Base-by-base conservation (phyloP, 2,329 filamentous ascomycete genomes). In the Penicillium paneum region DNA sequence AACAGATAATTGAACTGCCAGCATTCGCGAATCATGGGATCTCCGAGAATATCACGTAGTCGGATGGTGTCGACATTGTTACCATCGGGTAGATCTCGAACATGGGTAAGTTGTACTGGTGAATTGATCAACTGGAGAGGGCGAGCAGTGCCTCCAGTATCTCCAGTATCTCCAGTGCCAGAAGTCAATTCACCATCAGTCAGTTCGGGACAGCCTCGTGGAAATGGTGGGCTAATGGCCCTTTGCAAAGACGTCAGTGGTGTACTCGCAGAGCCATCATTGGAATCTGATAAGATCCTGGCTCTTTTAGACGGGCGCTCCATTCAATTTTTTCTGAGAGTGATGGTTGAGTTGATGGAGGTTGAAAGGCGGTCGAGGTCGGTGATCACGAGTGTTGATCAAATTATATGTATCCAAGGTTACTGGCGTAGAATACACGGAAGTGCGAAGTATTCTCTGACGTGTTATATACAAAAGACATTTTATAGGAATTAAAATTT, bases 81-180 rank as follows among this genome's bases (percentile, higher is more conserved):
- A 1, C 74, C 69, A 1, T 76, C 70, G 1, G 84, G 77, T 0
- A 92, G 75, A 62, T 89, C 87, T 28, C 76, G 78, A 50, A 94
- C 86, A 55, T 79, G 80, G 0, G 88, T 92, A 13, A 94, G 81
- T 54, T 85, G 84, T 61, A 92, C 83, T 0, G 90, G 90, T 1
- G 89, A 92, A 10, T 36, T 39, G 19, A 54, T 10, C 1, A 39
- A 3, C 17, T n/a, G n/a, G 32, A 11, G 3, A n/a, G 26, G 12
- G 19, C 6, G 28, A 26, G 32, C n/a, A 12, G 26, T 19, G 7
- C 3, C 12, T 17, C 7, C 19, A 8, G 26, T 19, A 4, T 1
- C 12, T 17, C 7, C 19, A 8, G 26, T 19, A 4, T 1, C 11
- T 17, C 7, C 10, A 2, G 43, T 4, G 3, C n/a, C 24, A 47